Base-by-base conservation (phyloP, 2,329 filamentous ascomycete genomes). In the Pestalotiopsis sp. region DNA sequence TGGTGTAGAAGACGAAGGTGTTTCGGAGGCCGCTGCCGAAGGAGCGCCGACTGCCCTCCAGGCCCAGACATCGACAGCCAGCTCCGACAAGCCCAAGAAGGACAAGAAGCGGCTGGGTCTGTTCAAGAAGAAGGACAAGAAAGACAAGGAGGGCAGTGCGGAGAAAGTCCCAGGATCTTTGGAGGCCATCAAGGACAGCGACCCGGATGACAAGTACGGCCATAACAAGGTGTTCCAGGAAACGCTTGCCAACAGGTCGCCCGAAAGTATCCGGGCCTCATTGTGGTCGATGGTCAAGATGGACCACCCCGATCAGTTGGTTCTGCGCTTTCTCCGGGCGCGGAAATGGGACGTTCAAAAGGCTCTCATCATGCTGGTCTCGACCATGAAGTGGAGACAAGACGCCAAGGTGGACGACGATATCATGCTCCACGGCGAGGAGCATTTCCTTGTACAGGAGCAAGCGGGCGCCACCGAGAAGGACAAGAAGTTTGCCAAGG, bases 221-320 rank as follows among this genome's bases (percentile, higher is more conserved):
- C 93, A 96, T 80, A 92, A 88, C 49, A 96, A 95, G 81, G 90
- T 94, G 64, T 98, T 94, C 81, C 89, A 93, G 73, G 90, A 95
- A 55, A 93, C 94, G 0, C 81, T 99, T 11, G 91, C 92, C 63
- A 93, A 88, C 69, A 88, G 92, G 75, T 87, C 90, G 0, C 93
- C 95, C 0, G 93, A 97, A 75, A 87, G 92, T 58, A 89, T 99
- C 72, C 90, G 94, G 65, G 85, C 86, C 17, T 91, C 94, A 0
- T 92, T 98, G 77, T 98, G 96, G 96, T 88, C 84, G 73, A 97
- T 98, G 94, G 89, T 95, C 69, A 99, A 98, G 84, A 92, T 96
- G 75, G 96, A 99, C 77, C 90, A 98, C 77, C 96, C 96, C 0
- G 96, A 99, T 81, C 92, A 91, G 2, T 84, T 97, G 20, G 82